phyloP scores from a whole-genome alignment of 2,329 filamentous ascomycete species.

The Penicillium sp. region DNA sequence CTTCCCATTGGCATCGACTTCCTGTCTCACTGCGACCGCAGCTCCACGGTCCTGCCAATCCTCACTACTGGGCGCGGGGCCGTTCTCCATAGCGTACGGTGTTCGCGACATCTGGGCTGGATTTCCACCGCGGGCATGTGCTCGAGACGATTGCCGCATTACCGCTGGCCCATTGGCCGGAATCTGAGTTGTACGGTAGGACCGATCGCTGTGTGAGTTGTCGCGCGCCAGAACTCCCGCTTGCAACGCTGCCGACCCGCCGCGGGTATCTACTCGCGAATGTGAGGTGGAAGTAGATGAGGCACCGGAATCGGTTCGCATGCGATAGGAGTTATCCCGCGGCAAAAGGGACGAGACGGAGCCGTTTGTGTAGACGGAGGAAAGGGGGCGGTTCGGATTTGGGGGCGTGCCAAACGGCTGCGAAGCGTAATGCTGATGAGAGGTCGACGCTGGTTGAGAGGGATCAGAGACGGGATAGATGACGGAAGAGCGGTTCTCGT shows the following conservation, averaged over 20 bases:
- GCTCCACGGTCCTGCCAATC: slow-evolving; percentile 97
- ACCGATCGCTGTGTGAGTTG: slow-evolving; percentile 70
- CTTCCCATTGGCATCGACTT: slow-evolving; percentile 84
- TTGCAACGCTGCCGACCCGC: slow-evolving; percentile 64
- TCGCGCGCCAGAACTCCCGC: slow-evolving; percentile 70
- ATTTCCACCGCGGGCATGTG: slow-evolving; percentile 60
- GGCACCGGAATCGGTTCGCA: slow-evolving; percentile 64
- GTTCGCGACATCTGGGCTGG: slow-evolving; percentile 46
- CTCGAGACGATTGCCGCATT: slow-evolving; percentile 76
- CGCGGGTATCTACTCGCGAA: slow-evolving; percentile 68
- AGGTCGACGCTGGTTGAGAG: slow-evolving; percentile 50
- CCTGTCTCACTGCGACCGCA: slow-evolving; percentile 80
- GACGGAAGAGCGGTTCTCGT: slow-evolving; percentile 52
- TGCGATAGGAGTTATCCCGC: slow-evolving; percentile 57
- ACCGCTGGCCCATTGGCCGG: slow-evolving; percentile 68
- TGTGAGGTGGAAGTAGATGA: slow-evolving; percentile 63
- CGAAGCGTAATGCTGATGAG: slow-evolving; percentile 52
- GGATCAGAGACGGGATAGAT: slow-evolving; percentile 53
- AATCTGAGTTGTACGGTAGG: slow-evolving; percentile 68
- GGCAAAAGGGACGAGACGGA: slow-evolving; percentile 47
- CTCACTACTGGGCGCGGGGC: slow-evolving; percentile 71
- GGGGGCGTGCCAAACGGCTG: slow-evolving; percentile 49
- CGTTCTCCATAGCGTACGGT: slow-evolving; percentile 63
- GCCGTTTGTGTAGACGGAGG: slow-evolving; percentile 56
- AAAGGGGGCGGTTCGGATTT: slow-evolving; percentile 52